phyloP scores from a whole-genome alignment of 2,329 filamentous ascomycete genomes.

The Phaeosphaeriaceae sp. region DNA sequence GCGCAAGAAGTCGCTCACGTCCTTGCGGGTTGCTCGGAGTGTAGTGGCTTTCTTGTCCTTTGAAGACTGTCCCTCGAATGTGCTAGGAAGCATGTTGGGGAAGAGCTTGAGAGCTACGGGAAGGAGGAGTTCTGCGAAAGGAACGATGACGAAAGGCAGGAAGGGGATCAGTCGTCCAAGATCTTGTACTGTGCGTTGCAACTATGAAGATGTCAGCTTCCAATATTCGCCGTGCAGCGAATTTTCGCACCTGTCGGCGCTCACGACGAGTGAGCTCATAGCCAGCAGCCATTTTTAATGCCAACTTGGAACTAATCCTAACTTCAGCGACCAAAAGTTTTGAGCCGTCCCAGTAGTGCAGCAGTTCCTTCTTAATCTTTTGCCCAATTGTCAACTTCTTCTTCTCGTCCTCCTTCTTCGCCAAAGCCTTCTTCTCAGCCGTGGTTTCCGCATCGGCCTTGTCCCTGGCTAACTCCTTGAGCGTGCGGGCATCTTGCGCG shows the following conservation, averaged over 20 bases:
- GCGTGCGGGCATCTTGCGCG: constrained; percentile 55
- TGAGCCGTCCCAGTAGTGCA: constrained; percentile 98
- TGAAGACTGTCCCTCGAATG: constrained; percentile 89
- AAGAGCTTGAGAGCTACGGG: constrained; percentile 93
- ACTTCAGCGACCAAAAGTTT: constrained; percentile 93
- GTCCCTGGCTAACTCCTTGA: constrained; percentile 68
- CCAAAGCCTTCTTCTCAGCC: constrained; percentile 63
- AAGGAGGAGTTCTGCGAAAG: constrained; percentile 91
- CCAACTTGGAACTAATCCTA: constrained; percentile 87
- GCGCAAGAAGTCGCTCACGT: constrained; percentile 89
- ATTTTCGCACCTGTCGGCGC: constrained; percentile 71
- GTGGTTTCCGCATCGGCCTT: constrained; percentile 60
- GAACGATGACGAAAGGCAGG: constrained; percentile 95
- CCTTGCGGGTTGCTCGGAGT: constrained; percentile 85
- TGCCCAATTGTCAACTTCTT: constrained; percentile 90
- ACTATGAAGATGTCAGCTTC: constrained; percentile 49
- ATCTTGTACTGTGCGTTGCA: constrained; percentile 92
- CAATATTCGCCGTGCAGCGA: neutral
- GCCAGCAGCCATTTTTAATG: constrained; percentile 95
- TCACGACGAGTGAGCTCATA: constrained; percentile 96
- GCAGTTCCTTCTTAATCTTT: constrained; percentile 91
- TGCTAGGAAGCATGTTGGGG: constrained; percentile 96
- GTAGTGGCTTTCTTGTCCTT: constrained; percentile 87
- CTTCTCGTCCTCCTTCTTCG: constrained; percentile 69
- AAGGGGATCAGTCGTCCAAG: constrained; percentile 92